These are phyloP conservation scores for Pascua sp. DNA, from an alignment of 1,284 basidiomycete genomes.

Conservation along the genomic window DNA sequence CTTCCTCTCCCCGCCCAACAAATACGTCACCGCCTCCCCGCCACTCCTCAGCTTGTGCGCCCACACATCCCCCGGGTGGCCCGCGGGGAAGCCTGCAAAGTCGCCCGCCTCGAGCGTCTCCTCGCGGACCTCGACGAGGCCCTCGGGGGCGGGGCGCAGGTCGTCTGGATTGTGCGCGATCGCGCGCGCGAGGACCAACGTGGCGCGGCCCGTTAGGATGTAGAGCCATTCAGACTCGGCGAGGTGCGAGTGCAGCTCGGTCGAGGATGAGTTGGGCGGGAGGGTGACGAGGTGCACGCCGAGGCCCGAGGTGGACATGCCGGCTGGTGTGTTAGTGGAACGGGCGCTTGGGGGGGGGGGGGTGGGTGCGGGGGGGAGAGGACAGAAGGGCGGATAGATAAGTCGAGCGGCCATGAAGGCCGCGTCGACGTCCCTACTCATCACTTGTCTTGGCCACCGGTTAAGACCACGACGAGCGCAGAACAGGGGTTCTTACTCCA, in stretches of 20 bases:
- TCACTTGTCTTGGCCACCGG: too few species aligned
- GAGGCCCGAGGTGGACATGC: conserved; percentile 13
- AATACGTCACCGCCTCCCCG: conserved; percentile 5
- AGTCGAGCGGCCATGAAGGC: too few species aligned
- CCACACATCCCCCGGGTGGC: conserved; percentile 12
- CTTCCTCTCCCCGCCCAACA: conserved; percentile 17
- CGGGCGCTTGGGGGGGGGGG: too few species aligned
- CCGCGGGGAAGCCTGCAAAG: conserved; percentile 20
- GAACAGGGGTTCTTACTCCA: too few species aligned
- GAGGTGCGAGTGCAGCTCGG: conserved; percentile 30
- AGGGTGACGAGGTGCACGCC: conserved; percentile 28
- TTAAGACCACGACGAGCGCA: too few species aligned
- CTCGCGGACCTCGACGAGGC: conserved; percentile 3
- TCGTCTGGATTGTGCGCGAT: conserved; percentile 6
- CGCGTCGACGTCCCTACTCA: too few species aligned
- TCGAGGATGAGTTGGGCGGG: conserved; percentile 20
- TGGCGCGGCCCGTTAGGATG: conserved; percentile 20
- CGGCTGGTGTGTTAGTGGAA: conserved; percentile 2
- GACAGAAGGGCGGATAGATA: too few species aligned
- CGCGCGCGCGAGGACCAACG: conserved; percentile 14
- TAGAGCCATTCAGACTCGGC: conserved; percentile 30
- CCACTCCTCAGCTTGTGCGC: conserved; percentile 14
- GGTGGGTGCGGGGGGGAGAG: too few species aligned
- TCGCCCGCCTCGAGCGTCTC: conserved; percentile 9
- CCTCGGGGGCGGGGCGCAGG: conserved; percentile 8